A percentile compares a stretch with the other conserved stretches of the same genome.
These are phyloP conservation scores for Entophlyctis luteolus DNA, from an alignment of 192 early-diverging fungal species.

Conservation along the genomic window DNA sequence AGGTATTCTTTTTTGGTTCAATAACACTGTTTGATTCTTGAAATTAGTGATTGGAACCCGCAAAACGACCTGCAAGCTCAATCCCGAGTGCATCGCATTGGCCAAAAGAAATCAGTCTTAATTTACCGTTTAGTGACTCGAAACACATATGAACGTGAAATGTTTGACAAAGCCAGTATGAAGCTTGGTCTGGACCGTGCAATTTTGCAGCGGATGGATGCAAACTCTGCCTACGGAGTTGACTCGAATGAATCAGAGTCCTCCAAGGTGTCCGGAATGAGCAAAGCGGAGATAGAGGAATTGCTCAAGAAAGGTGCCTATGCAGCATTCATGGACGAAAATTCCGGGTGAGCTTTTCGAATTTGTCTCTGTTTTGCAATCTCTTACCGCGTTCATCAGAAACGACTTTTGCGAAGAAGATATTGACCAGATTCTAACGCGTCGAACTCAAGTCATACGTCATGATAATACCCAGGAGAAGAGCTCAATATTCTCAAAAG, in stretches of 20 bases:
- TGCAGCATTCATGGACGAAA: slow-evolving; percentile 81
- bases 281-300: slow-evolving; percentile 77
- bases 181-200: slow-evolving; percentile 80
- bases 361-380: slow-evolving; percentile 13
- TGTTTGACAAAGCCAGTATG: slow-evolving; percentile 86
- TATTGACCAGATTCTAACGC: slow-evolving; percentile 78
- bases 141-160: slow-evolving; percentile 84
- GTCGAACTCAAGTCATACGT: slow-evolving; percentile 71
- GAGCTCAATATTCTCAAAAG: slow-evolving; percentile 84
- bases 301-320: slow-evolving; percentile 86
- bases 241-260: slow-evolving; percentile 38
- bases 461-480: slow-evolving; percentile 66
- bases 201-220: slow-evolving; percentile 70
- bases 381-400: slow-evolving; percentile 27
- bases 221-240: slow-evolving; percentile 37
- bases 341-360: slow-evolving; percentile 40
- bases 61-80: slow-evolving; percentile 87
- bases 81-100: slow-evolving; percentile 79
- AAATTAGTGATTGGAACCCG: slow-evolving; percentile 88
- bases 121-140: slow-evolving; percentile 69
- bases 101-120: slow-evolving; percentile 81
- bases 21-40: no score
- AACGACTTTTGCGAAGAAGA: slow-evolving; percentile 76
- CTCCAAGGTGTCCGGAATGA: slow-evolving; percentile 44
- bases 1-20: no score